phyloP scores from a whole-genome alignment of 306 rosid species.

The Cicer yamashitae region DNA sequence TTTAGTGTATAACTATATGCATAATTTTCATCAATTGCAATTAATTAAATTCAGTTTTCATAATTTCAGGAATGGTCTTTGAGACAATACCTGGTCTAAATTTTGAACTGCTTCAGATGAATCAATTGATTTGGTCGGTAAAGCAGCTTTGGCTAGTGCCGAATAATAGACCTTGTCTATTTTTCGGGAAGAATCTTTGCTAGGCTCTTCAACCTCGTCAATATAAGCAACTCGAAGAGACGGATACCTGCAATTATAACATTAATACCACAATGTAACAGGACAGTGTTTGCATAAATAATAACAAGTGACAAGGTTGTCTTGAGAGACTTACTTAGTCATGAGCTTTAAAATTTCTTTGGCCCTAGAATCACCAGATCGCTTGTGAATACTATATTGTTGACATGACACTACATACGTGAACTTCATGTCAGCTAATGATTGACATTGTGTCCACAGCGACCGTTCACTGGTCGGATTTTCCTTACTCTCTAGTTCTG shows the following conservation, averaged over 20 bases:
- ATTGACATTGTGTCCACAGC: constrained; percentile 80
- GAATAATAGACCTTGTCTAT: constrained; percentile 83
- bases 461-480: constrained; percentile 64
- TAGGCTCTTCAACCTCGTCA: constrained; percentile 90
- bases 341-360: constrained; percentile 91
- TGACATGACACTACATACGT: constrained; percentile 94
- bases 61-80: constrained; percentile 39
- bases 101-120: constrained; percentile 77
- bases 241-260: constrained; percentile 69
- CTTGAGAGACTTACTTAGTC: constrained; percentile 62
- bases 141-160: constrained; percentile 84
- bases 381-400: constrained; percentile 82
- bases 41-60: constrained; percentile 25
- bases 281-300: constrained; percentile 27
- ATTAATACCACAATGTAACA: constrained; percentile 35
- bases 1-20: constrained; percentile 19
- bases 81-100: constrained; percentile 77
- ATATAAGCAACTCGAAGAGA: constrained; percentile 94
- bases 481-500: constrained; percentile 65
- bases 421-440: constrained; percentile 89
- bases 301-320: constrained; percentile 32
- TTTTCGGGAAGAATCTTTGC: constrained; percentile 65
- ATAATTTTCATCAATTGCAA: constrained; percentile 31
- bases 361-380: constrained; percentile 78
- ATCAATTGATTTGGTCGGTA: constrained; percentile 73